Evolutionary conservation across 225 moss, liverwort and hornwort species (phyloP).

Genomic region (Pseudisothecium myosuroides): DNA sequence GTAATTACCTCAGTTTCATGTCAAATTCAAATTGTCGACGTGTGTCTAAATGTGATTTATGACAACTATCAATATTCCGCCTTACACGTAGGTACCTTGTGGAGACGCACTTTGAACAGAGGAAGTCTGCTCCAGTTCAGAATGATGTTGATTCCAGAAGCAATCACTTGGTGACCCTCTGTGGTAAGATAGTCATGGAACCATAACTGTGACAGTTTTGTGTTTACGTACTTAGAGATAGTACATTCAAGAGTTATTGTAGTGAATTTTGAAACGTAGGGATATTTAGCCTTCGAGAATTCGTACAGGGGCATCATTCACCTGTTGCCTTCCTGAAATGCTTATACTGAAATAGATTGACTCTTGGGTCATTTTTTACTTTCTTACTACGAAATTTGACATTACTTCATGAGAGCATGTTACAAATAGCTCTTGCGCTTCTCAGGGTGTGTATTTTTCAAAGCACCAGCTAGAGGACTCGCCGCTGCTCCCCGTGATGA

Average conservation of each 20-base stretch:
- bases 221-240: not conserved
- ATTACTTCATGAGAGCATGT: not conserved
- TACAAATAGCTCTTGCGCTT: not conserved
- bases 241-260: not conserved
- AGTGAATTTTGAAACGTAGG: not conserved
- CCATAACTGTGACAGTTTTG: not conserved
- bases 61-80: not conserved
- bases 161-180: slow-evolving; percentile 44
- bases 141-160: slow-evolving; percentile 27
- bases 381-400: not conserved
- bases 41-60: not conserved
- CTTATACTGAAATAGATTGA: not conserved
- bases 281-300: not conserved
- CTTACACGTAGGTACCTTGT: slow-evolving; percentile 65
- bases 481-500: slow-evolving; percentile 49
- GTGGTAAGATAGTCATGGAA: slow-evolving; percentile 33
- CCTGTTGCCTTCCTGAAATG: not conserved
- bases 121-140: slow-evolving; percentile 15
- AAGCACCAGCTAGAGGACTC: slow-evolving; percentile 62
- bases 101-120: slow-evolving; percentile 55
- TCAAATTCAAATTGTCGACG: not conserved
- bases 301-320: not conserved
- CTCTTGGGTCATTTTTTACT: not conserved
- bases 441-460: slow-evolving; percentile 60
- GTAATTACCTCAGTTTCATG: not conserved